phyloP scores from a whole-genome alignment of 2,329 filamentous ascomycete genomes.

The Fonsecaea multimorphosa region DNA sequence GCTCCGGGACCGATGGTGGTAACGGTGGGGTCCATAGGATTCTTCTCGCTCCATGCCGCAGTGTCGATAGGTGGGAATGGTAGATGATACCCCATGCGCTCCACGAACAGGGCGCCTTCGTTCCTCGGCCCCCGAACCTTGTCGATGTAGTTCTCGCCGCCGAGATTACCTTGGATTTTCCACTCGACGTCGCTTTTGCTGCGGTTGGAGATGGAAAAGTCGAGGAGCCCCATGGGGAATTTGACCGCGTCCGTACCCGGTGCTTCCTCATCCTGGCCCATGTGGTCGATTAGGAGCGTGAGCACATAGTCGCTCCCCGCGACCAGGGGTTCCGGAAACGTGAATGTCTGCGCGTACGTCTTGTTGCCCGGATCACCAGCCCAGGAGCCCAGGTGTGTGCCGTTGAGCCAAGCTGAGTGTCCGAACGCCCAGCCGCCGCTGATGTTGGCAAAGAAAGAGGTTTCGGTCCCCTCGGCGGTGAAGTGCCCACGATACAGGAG shows the following conservation, averaged over 20 bases:
- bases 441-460: neutral
- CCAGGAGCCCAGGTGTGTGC: neutral
- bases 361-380: neutral
- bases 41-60: neutral
- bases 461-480: neutral
- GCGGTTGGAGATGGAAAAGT: neutral
- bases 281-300: neutral
- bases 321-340: neutral
- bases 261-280: constrained; percentile 1
- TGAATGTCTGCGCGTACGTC: neutral
- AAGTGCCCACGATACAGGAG: neutral
- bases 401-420: neutral
- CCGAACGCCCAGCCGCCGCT: constrained; percentile 1
- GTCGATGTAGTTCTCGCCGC: neutral
- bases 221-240: neutral
- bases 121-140: neutral
- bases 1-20: neutral
- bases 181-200: neutral
- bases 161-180: neutral
- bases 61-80: neutral
- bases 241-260: neutral
- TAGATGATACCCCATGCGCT: neutral
- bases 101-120: neutral
- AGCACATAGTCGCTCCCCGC: neutral
- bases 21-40: neutral